Conservation (phyloP, 768 basidiomycete species). For the Tricholoma flavovirens region DNA sequence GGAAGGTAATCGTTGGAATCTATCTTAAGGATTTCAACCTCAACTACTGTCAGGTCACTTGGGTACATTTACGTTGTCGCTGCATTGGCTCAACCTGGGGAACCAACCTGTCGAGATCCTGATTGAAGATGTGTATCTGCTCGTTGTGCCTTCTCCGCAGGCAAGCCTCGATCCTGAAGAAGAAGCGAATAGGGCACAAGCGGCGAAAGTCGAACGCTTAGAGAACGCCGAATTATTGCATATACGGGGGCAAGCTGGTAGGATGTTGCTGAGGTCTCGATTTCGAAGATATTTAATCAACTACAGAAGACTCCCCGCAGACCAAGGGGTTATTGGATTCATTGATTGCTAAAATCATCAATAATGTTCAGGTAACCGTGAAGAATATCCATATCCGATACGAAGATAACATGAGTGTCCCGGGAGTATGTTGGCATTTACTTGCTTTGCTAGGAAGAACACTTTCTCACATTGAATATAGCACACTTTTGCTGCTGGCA, state of each 20-base stretch:
- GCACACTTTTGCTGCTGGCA: constrained; percentile 92
- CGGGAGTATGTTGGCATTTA: constrained; percentile 55
- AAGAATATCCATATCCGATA: constrained; percentile 96
- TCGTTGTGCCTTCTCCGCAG: constrained; percentile 79
- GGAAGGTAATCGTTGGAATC: constrained; percentile 53
- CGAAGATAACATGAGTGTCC: constrained; percentile 91
- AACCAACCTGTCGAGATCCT: constrained; percentile 88
- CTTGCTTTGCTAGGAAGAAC: constrained; percentile 2
- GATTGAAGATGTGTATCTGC: constrained; percentile 92
- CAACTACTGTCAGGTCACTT: constrained; percentile 54
- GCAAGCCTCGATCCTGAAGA: constrained; percentile 71
- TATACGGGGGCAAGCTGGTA: constrained; percentile 54
- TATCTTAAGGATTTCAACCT: constrained; percentile 2
- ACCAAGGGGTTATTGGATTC: constrained; percentile 84
- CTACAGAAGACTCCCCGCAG: constrained; percentile 51
- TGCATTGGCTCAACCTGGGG: constrained; percentile 86
- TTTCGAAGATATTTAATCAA: constrained; percentile 4
- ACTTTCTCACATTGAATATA: constrained; percentile 23
- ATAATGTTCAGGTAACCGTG: constrained; percentile 93
- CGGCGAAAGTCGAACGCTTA: constrained; percentile 83
- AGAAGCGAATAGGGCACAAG: constrained; percentile 76
- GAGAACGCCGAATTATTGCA: constrained; percentile 83
- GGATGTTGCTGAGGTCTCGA: constrained; percentile 8
- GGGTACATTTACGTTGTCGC: constrained; percentile 78
- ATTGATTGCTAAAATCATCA: constrained; percentile 82